Evolutionary conservation across 225 moss, liverwort and hornwort species (phyloP).

Genomic region (Climacium dendroides): DNA sequence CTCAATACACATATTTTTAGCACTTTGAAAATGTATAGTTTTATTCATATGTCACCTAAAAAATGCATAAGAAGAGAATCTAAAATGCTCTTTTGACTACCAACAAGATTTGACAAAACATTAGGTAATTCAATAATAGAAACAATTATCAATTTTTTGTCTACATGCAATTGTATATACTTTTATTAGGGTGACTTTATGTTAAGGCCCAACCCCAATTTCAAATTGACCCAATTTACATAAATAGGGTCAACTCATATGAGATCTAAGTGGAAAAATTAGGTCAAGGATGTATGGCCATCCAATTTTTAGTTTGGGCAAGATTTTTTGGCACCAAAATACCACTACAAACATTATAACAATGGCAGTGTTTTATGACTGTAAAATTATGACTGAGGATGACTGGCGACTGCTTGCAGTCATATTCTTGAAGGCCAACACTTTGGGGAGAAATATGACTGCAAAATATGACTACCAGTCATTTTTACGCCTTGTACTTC

Average conservation of each 20-base stretch:
- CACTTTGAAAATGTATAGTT: not conserved
- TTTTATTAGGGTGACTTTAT: accelerated
- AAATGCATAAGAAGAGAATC: accelerated
- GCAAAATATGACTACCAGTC: too few species aligned
- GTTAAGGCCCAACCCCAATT: accelerated
- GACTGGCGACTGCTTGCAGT: too few species aligned
- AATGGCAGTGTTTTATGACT: too few species aligned
- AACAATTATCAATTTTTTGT: not conserved
- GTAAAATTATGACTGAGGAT: too few species aligned
- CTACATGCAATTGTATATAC: accelerated
- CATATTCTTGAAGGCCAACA: too few species aligned
- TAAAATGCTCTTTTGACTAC: not conserved
- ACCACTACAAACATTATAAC: accelerated
- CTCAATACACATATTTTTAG: accelerated
- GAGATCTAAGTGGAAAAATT: accelerated
- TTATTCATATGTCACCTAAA: not conserved
- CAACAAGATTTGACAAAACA: not conserved
- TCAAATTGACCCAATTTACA: not conserved
- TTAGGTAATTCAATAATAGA: not conserved
- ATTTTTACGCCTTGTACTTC: too few species aligned
- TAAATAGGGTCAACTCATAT: not conserved
- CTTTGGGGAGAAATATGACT: too few species aligned
- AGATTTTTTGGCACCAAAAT: not conserved
- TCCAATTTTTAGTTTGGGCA: accelerated
- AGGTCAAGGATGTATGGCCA: accelerated